Conservation (phyloP, 192 early-diverging fungal genomes). For the Pilobolus umbonatus region DNA sequence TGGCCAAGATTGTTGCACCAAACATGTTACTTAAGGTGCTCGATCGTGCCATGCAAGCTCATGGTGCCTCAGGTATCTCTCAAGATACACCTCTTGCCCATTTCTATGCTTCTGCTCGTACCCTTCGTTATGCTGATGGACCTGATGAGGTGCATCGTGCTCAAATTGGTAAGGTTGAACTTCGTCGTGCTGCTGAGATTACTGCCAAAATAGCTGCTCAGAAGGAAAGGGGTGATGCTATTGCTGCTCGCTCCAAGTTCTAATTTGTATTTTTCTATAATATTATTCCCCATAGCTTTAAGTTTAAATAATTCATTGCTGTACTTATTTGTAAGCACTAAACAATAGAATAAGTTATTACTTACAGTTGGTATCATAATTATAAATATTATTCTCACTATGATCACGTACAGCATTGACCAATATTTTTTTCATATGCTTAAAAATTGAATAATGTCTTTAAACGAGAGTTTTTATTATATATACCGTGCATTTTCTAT, state of each 20-base stretch:
- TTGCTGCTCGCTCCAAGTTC: constrained; percentile 7
- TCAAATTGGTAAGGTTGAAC: constrained; percentile 79
- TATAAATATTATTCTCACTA: too few species aligned
- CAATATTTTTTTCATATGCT: too few species aligned
- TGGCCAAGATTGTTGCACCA: constrained; percentile 89
- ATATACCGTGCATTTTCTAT: too few species aligned
- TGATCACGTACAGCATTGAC: too few species aligned
- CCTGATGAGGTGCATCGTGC: constrained; percentile 42
- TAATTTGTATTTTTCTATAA: neutral
- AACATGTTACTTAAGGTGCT: constrained; percentile 69
- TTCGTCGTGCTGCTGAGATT: constrained; percentile 48
- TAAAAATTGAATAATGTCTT: too few species aligned
- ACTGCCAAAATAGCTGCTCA: constrained; percentile 20
- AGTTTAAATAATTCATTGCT: too few species aligned
- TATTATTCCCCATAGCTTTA: too few species aligned
- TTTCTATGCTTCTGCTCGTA: constrained; percentile 75
- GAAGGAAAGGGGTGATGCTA: constrained; percentile 14
- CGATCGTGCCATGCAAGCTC: constrained; percentile 91
- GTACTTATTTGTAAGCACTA: too few species aligned
- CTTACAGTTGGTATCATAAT: too few species aligned
- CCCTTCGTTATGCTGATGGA: constrained; percentile 90
- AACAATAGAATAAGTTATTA: too few species aligned
- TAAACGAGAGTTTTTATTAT: too few species aligned
- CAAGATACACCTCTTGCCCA: constrained; percentile 81
- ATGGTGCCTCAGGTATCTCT: constrained; percentile 88